Conservation (phyloP, 2,329 filamentous ascomycete genomes). For the Colletotrichum sp. region DNA sequence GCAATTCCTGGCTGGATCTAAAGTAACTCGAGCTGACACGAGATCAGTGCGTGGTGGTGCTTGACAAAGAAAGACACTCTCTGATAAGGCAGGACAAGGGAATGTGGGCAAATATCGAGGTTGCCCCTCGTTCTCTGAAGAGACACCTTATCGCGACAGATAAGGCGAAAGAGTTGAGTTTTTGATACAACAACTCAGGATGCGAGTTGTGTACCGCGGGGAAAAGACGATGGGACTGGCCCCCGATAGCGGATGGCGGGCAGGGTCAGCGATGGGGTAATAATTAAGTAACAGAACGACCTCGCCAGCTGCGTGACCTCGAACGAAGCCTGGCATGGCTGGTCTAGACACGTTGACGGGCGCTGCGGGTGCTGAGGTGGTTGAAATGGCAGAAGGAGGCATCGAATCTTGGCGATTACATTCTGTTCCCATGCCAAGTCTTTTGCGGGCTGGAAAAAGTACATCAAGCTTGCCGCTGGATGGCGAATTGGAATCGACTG, state of each 20-base stretch:
- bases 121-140: neutral
- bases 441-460: neutral
- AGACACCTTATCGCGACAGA: neutral
- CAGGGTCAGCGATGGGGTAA: constrained; percentile 23
- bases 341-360: neutral
- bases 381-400: neutral
- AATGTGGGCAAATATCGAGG: constrained; percentile 3
- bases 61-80: neutral
- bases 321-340: constrained; percentile 4
- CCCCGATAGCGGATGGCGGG: constrained; percentile 18
- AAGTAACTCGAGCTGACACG: constrained; percentile 2
- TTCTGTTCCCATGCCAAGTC: neutral
- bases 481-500: neutral
- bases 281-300: constrained; percentile 24
- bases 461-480: neutral
- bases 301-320: constrained; percentile 7
- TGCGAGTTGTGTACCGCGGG: neutral
- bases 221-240: constrained; percentile 27
- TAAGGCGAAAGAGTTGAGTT: neutral
- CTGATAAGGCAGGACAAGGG: constrained; percentile 13
- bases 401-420: neutral
- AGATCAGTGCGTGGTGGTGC: neutral
- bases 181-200: neutral
- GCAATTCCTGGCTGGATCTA: neutral
- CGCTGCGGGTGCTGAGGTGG: neutral